Evolutionary conservation across 2,329 filamentous ascomycete genomes (phyloP).

Genomic region (Dactylellina parvicollis): DNA sequence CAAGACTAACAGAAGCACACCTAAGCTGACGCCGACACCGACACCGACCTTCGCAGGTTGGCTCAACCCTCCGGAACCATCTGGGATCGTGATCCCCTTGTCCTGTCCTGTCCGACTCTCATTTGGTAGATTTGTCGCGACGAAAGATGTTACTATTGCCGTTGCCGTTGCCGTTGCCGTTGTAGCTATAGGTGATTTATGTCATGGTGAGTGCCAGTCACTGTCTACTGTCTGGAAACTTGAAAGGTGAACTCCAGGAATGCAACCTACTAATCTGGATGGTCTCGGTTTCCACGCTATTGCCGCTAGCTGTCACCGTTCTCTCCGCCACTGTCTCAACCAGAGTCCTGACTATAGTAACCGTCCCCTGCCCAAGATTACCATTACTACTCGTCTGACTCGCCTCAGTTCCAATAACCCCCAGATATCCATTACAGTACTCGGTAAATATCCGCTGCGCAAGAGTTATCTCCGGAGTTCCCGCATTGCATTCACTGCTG

Average conservation of each 20-base stretch:
- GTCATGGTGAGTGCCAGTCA: too few species aligned
- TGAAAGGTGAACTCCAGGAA: not conserved
- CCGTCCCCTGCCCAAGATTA: not conserved
- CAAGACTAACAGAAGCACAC: constrained; percentile 11
- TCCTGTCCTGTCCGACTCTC: not conserved
- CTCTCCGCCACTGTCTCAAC: constrained; percentile 4
- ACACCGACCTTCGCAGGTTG: constrained; percentile 13
- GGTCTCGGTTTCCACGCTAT: constrained; percentile 1
- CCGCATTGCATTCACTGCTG: not conserved
- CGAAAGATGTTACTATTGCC: not conserved
- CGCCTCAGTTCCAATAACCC: not conserved
- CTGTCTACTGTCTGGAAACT: too few species aligned
- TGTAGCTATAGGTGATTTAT: not conserved
- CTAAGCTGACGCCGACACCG: constrained; percentile 18
- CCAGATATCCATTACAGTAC: constrained; percentile 21
- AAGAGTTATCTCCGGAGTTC: constrained; percentile 10
- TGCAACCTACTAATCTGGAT: constrained; percentile 14
- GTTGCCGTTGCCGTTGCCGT: not conserved
- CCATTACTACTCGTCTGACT: not conserved
- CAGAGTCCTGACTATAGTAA: constrained; percentile 2
- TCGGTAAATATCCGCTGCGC: constrained; percentile 5
- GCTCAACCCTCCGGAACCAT: constrained; percentile 1
- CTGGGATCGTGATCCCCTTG: not conserved
- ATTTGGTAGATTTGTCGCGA: not conserved
- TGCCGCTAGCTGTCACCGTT: constrained; percentile 1